Evolutionary conservation across 202 grass and related monocot genomes (phyloP).

Genomic region (Digitaria exilis): DNA sequence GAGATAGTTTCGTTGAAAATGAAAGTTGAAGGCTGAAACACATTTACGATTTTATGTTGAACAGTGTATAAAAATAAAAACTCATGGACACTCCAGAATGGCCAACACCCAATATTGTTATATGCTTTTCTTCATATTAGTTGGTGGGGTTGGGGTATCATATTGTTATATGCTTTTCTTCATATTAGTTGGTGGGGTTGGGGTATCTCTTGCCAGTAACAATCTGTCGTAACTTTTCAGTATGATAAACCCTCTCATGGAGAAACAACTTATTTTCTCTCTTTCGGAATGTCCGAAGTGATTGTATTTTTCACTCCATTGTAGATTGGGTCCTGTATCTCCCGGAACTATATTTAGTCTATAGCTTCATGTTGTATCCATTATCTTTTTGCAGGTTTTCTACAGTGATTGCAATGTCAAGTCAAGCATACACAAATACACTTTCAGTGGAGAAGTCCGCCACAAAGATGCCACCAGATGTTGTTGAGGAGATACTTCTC

Average conservation of each 20-base stretch:
- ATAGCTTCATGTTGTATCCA: background rate
- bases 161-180: background rate
- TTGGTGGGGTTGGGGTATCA: background rate
- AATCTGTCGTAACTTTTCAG: background rate
- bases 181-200: background rate
- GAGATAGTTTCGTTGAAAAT: background rate
- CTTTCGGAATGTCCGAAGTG: background rate
- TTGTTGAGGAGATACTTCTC: constrained; percentile 34
- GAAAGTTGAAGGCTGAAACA: background rate
- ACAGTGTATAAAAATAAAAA: background rate
- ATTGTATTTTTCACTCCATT: background rate
- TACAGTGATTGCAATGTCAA: constrained; percentile 15
- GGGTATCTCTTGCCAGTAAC: background rate
- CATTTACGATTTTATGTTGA: background rate
- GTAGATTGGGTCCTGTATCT: background rate
- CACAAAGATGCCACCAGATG: constrained; percentile 4
- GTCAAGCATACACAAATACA: background rate
- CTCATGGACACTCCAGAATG: background rate
- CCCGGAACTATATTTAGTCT: background rate
- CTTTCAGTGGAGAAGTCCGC: background rate
- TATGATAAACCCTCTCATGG: background rate
- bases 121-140: background rate
- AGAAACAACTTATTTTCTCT: background rate
- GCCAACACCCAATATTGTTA: background rate
- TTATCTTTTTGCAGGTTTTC: background rate